Evolutionary conservation across 1,139 yeast genomes (phyloP).

Genomic region (Magnusiomyces fungicola): DNA sequence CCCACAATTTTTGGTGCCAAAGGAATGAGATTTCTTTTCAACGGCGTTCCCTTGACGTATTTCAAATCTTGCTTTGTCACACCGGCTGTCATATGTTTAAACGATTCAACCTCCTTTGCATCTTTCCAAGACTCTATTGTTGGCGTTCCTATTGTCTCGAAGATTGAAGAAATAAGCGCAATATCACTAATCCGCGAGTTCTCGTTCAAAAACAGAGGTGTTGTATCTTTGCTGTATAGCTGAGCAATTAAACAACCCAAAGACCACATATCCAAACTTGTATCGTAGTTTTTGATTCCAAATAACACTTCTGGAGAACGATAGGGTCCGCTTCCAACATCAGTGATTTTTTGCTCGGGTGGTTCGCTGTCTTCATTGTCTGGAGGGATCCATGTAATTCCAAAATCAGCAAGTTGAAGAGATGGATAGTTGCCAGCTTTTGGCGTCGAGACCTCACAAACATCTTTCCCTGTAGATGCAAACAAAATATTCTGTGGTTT

Average conservation of each 20-base stretch:
- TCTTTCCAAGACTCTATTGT: constrained; percentile 38
- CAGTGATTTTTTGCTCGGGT: constrained; percentile 44
- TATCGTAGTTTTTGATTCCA: constrained; percentile 55
- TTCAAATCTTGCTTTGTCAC: not conserved
- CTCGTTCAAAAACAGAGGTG: constrained; percentile 20
- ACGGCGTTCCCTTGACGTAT: not conserved
- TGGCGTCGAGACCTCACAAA: too few relatives aligned
- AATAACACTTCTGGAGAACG: constrained; percentile 81
- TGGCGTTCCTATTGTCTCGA: constrained; percentile 66
- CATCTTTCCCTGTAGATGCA: constrained; percentile 13
- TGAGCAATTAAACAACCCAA: constrained; percentile 59
- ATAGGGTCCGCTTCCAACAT: constrained; percentile 69
- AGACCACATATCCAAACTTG: constrained; percentile 75
- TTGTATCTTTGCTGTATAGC: constrained; percentile 38
- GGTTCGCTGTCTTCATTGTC: constrained; percentile 42
- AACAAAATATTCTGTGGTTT: constrained; percentile 75
- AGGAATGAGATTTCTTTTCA: not conserved
- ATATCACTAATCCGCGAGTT: constrained; percentile 47
- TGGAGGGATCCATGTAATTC: constrained; percentile 52
- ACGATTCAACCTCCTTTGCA: not conserved
- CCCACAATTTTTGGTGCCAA: not conserved
- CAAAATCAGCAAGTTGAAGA: constrained; percentile 56
- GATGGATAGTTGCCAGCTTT: constrained; percentile 20
- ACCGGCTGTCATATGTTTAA: not conserved
- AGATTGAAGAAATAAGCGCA: constrained; percentile 53